A percentile compares a stretch with the other conserved stretches of the same genome.
phyloP scores from a whole-genome alignment of 2,329 filamentous ascomycete genomes.

The Aspergillus carbonarius region DNA sequence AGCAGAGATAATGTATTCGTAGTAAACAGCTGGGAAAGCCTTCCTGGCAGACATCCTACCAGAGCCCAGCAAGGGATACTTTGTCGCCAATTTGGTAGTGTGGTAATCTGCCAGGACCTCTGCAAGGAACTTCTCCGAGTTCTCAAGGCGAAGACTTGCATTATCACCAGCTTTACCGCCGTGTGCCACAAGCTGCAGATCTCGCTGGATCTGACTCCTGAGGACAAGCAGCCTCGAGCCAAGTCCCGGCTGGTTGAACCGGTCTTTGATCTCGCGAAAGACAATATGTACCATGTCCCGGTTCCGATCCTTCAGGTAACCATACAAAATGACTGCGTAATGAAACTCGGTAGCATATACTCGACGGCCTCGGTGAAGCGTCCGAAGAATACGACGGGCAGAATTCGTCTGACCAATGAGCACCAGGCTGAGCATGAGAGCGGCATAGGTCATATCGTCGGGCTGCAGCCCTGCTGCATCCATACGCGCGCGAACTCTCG shows the following conservation, averaged over 20 bases:
- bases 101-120: slow-evolving; percentile 40
- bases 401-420: slow-evolving; percentile 54
- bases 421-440: slow-evolving; percentile 59
- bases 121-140: slow-evolving; percentile 39
- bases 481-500: slow-evolving; percentile 58
- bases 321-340: slow-evolving; percentile 47
- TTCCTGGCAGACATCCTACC: slow-evolving; percentile 37
- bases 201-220: slow-evolving; percentile 34
- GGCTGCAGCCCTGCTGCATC: slow-evolving; percentile 49
- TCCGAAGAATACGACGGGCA: slow-evolving; percentile 53
- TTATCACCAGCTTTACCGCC: slow-evolving; percentile 9
- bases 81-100: slow-evolving; percentile 44
- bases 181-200: slow-evolving; percentile 26
- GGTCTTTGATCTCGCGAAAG: slow-evolving; percentile 43
- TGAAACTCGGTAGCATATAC: slow-evolving; percentile 45
- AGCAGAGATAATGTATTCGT: slow-evolving; percentile 57
- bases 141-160: slow-evolving; percentile 26
- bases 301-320: slow-evolving; percentile 53
- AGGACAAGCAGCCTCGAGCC: slow-evolving; percentile 39
- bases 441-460: slow-evolving; percentile 60
- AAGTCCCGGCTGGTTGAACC: slow-evolving; percentile 34
- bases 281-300: slow-evolving; percentile 52
- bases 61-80: slow-evolving; percentile 39
- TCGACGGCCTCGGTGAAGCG: slow-evolving; percentile 38
- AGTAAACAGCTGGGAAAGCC: slow-evolving; percentile 52